Conservation (phyloP, 768 basidiomycete species). For the Nidularia sp. region DNA sequence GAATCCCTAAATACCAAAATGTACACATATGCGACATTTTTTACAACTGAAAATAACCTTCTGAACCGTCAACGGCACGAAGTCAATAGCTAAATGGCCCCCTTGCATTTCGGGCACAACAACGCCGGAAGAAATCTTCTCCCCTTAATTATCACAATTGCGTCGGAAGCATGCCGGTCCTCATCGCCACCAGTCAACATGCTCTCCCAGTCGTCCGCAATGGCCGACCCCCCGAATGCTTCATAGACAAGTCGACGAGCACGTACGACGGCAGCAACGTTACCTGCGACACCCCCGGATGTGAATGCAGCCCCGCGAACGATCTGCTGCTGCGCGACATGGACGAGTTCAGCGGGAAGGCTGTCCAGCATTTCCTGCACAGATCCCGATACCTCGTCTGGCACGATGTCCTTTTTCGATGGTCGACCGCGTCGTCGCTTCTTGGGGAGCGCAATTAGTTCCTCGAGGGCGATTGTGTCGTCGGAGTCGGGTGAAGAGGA, state of each 20-base stretch:
- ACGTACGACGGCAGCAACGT: slow-evolving; percentile 37
- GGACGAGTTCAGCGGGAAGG: slow-evolving; percentile 23
- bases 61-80: no score
- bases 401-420: not conserved
- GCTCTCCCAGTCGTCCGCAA: slow-evolving; percentile 40
- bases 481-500: slow-evolving; percentile 30
- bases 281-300: slow-evolving; percentile 41
- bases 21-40: no score
- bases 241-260: slow-evolving; percentile 46
- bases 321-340: slow-evolving; percentile 48
- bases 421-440: not conserved
- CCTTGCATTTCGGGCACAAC: slow-evolving; percentile 38
- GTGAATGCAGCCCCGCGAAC: slow-evolving; percentile 36
- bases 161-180: slow-evolving; percentile 2
- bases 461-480: slow-evolving; percentile 14
- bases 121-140: slow-evolving; percentile 20
- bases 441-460: not conserved
- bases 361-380: not conserved
- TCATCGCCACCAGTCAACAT: slow-evolving; percentile 12
- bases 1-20: no score
- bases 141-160: slow-evolving; percentile 10
- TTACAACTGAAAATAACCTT: no score
- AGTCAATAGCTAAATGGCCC: slow-evolving; percentile 28
- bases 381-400: not conserved
- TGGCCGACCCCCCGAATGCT: slow-evolving; percentile 19